Evolutionary conservation across 2,329 filamentous ascomycete genomes (phyloP), one percentile per base, ranked within the genome.

Genomic region (Venturia asperata): DNA sequence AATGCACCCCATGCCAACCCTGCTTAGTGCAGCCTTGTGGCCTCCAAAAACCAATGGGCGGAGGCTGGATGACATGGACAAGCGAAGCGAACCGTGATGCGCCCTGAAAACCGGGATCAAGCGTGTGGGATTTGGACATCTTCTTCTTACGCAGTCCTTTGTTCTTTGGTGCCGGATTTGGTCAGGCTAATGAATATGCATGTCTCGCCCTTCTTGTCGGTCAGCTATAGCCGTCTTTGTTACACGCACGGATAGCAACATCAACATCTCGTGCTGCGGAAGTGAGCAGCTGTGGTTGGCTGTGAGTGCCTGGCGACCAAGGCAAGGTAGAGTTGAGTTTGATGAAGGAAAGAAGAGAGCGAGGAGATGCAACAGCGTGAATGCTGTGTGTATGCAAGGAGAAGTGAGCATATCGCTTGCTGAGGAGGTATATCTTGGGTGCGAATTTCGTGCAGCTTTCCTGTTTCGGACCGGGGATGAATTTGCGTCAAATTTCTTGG

Each of bases 11-110:
- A 55, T 34, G 52, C 30, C 52, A 37, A 5, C 52, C 30, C 15
- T 58, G 52, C 52, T 21, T 58, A 58, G 52, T n/a, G 30, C 52
- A 58, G 52, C 52, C 52, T 58, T 58, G 52, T 58, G 27, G 30
- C 52, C 13, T 37, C 9, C 30, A 10, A 7, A 15, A 1, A 3
- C 52, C 52, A 58, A 37, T 58, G 15, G 19, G 30, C 27, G 19
- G 11, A 37, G 30, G 30, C 19, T 13, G 49, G 13, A 30, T 17
- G 19, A 34, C 24, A 24, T 55, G 49, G 27, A 30, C 10, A 34
- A 37, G 52, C 52, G 52, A 58, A 21, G 7, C 30, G 27, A n/a
- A 19, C 17, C 10, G 27, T n/a, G 52, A n/a, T 58, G 52, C 47
- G 47, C 47, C 7, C 13, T 27, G 21, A 27, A 27, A 27, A 52